phyloP scores from a whole-genome alignment of 768 basidiomycete species.

The Kondoa subrosea region DNA sequence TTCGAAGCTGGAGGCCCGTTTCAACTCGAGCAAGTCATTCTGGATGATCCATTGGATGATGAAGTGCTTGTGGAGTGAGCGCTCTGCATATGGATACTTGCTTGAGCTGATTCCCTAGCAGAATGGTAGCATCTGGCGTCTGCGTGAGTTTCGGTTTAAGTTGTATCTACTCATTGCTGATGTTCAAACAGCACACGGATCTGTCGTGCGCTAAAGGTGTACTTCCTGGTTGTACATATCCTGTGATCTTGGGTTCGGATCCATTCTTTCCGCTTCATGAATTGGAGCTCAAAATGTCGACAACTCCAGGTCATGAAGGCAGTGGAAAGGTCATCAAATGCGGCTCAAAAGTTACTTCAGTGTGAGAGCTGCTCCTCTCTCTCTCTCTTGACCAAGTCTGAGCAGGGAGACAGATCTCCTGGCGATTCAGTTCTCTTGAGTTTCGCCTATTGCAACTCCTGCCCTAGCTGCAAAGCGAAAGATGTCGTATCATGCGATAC shows the following conservation, averaged over 20 bases:
- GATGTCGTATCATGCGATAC: neutral
- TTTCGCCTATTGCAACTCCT: neutral
- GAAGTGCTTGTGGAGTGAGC: conserved; percentile 12
- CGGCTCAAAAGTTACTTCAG: neutral
- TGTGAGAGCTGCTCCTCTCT: neutral
- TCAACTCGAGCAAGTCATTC: conserved; percentile 3
- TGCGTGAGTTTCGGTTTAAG: neutral
- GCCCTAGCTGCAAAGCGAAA: neutral
- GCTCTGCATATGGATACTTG: neutral
- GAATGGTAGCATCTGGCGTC: neutral
- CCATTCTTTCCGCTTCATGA: neutral
- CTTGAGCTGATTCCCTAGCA: neutral
- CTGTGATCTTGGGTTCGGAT: neutral
- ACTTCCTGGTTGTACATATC: neutral
- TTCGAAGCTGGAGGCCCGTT: conserved; percentile 9
- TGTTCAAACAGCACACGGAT: neutral
- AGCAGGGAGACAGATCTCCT: neutral
- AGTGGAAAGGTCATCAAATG: neutral
- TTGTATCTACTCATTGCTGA: neutral
- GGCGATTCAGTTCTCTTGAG: neutral
- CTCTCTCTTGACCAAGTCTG: neutral
- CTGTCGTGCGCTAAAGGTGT: neutral
- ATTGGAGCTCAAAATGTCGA: neutral
- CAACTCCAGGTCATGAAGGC: neutral
- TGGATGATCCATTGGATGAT: conserved; percentile 9